A percentile compares a stretch with the other conserved stretches of the same genome.
Evolutionary conservation across 2,329 filamentous ascomycete species (phyloP).

Genomic region (Neofusicoccum kwambonambiense): DNA sequence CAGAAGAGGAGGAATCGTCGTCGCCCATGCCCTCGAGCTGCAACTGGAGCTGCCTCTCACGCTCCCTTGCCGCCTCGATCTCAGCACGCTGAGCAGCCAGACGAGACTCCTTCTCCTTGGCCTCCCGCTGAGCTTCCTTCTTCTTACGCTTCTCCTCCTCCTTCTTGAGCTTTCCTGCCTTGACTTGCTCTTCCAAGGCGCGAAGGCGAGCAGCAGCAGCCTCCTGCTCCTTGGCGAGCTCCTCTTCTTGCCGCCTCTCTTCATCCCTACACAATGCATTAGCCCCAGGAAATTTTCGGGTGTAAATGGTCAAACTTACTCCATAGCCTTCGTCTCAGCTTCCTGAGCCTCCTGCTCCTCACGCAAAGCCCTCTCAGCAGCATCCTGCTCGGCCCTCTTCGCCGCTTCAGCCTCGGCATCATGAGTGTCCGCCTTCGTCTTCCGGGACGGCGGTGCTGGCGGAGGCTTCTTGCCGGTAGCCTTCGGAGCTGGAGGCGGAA

Average conservation of each 20-base stretch:
- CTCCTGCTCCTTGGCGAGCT: constrained; percentile 75
- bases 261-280: constrained; percentile 59
- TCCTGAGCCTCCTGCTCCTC: constrained; percentile 76
- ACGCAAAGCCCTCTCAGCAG: constrained; percentile 55
- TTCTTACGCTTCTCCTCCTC: constrained; percentile 92
- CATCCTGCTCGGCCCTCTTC: constrained; percentile 59
- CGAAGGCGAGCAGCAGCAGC: constrained; percentile 79
- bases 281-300: constrained; percentile 24
- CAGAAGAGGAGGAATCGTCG: constrained; percentile 67
- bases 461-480: constrained; percentile 49
- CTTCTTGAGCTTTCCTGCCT: constrained; percentile 90
- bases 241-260: constrained; percentile 73
- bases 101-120: constrained; percentile 83
- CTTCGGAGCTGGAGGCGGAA: constrained; percentile 55
- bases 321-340: constrained; percentile 69
- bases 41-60: constrained; percentile 83
- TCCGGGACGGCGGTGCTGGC: constrained; percentile 74
- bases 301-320: constrained; percentile 63
- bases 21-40: constrained; percentile 80
- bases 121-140: constrained; percentile 81
- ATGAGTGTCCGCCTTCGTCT: constrained; percentile 58
- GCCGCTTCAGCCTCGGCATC: constrained; percentile 57
- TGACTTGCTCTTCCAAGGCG: constrained; percentile 90
- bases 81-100: constrained; percentile 84
- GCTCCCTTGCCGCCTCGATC: constrained; percentile 85